phyloP scores from a whole-genome alignment of 345 rosid species.

The Brassica rapa region DNA sequence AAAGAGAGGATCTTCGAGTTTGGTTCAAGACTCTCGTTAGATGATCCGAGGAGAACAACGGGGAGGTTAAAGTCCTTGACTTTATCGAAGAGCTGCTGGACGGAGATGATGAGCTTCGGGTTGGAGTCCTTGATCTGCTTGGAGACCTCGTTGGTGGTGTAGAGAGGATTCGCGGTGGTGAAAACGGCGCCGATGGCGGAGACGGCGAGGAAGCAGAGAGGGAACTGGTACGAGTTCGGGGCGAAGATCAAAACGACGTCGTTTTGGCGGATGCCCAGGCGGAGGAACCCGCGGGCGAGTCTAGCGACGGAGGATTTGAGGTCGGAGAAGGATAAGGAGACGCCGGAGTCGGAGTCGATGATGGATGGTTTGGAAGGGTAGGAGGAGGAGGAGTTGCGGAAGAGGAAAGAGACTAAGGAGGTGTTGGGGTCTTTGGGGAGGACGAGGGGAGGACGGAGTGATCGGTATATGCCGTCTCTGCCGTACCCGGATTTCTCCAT shows the following conservation, averaged over 20 bases:
- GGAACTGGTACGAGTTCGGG: conserved; percentile 78
- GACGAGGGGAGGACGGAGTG: conserved; percentile 57
- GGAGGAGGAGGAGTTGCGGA: conserved; percentile 55
- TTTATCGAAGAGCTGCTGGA: conserved; percentile 60
- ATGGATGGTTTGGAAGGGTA: conserved; percentile 68
- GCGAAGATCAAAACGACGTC: conserved; percentile 73
- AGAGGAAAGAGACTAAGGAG: conserved; percentile 61
- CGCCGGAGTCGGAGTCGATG: conserved; percentile 61
- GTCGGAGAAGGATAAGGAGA: conserved; percentile 59
- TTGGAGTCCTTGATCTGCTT: conserved; percentile 71
- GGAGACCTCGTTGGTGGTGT: neutral
- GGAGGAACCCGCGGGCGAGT: conserved; percentile 65
- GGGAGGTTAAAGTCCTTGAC: conserved; percentile 59
- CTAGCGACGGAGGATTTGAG: conserved; percentile 58
- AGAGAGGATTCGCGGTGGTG: neutral
- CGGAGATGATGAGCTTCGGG: conserved; percentile 68
- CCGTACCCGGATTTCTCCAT: conserved; percentile 94
- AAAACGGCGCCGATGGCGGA: conserved; percentile 64
- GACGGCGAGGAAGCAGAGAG: conserved; percentile 71
- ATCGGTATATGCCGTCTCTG: conserved; percentile 77
- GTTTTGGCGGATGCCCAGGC: conserved; percentile 61
- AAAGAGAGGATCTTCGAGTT: conserved; percentile 44
- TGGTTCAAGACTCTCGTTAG: conserved; percentile 36
- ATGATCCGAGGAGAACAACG: conserved; percentile 9
- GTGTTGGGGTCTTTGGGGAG: conserved; percentile 68